Base-by-base conservation (phyloP, 306 rosid species). In the Lathyrus oleraceus region DNA sequence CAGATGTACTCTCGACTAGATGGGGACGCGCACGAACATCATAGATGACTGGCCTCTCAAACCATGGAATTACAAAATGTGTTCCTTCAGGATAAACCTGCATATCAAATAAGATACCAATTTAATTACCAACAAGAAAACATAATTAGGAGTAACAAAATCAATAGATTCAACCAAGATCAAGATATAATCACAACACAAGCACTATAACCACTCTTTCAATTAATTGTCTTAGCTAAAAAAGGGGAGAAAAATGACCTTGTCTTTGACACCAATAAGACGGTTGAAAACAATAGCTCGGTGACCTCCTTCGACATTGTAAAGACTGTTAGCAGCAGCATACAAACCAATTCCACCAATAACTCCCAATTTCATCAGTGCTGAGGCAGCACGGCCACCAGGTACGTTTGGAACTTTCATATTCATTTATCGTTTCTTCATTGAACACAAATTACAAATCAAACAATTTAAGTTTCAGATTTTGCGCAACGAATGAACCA, bases 61-160 rank as follows among this genome's bases (percentile, higher is more conserved):
- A 85, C 96, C 98, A 92, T 1, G 98, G 98, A 67, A 89, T 73
- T 15, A 86, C 70, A 6, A 92, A 74, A 59, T 89, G 96, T 0
- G 98, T 88, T 57, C 98, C 96, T 92, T 92, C 96, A 36, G 96
- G 91, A 81, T 88, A 93, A 52, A 93, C 96, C 96, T 93, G 74
- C 73, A 84, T n/a, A 45, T 66, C 15, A 62, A 81, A 69, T 63
- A 67, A 4, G 4, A 58, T 2, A 60, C 5, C 39, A 44, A 17
- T 42, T 39, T 15, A 3, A 25, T 16, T 12, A 5, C 67, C 36
- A 1, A 4, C 15, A 7, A 45, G 25, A 72, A 13, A 53, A 20
- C 52, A 54, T 20, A 47, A 17, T 10, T 21, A 14, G 14, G 11
- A 42, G 6, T 19, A 5, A 59, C 23, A 35, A n/a, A 27, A 42